Evolutionary conservation across 495 filamentous ascomycete species (phyloP).

Genomic region (Lepraria neglecta): DNA sequence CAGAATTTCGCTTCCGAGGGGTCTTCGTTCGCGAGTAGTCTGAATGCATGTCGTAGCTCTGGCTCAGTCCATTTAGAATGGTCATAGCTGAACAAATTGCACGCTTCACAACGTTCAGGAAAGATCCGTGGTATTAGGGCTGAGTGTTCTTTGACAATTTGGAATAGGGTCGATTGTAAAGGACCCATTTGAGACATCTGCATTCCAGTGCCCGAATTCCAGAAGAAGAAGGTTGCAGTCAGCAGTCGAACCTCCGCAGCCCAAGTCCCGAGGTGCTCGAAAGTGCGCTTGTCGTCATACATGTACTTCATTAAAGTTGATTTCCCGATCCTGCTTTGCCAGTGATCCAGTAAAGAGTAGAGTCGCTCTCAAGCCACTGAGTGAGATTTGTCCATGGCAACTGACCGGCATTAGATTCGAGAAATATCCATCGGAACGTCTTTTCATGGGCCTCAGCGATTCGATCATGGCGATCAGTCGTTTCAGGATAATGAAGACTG

Average conservation of each 20-base stretch:
- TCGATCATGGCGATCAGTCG: constrained; percentile 3
- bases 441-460: constrained; percentile 10
- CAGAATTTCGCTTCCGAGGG: constrained; percentile 29
- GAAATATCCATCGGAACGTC: constrained; percentile 21
- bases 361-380: constrained; percentile 32
- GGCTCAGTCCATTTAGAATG: neutral
- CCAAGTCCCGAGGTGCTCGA: constrained; percentile 28
- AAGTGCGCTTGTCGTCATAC: constrained; percentile 18
- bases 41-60: neutral
- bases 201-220: constrained; percentile 34
- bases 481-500: constrained; percentile 14
- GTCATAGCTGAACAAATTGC: neutral
- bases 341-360: constrained; percentile 35
- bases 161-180: constrained; percentile 36
- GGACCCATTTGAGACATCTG: constrained; percentile 41
- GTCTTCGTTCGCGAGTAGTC: neutral
- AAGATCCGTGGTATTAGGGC: constrained; percentile 31
- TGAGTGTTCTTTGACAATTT: constrained; percentile 32
- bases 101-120: constrained; percentile 6
- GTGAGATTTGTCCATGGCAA: constrained; percentile 5
- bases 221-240: constrained; percentile 43
- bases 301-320: constrained; percentile 45
- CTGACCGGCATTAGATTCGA: neutral
- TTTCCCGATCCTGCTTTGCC: constrained; percentile 43
- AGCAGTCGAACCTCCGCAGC: constrained; percentile 32